phyloP scores from a whole-genome alignment of 1,284 basidiomycete species.

The Cryptococcus sp. region DNA sequence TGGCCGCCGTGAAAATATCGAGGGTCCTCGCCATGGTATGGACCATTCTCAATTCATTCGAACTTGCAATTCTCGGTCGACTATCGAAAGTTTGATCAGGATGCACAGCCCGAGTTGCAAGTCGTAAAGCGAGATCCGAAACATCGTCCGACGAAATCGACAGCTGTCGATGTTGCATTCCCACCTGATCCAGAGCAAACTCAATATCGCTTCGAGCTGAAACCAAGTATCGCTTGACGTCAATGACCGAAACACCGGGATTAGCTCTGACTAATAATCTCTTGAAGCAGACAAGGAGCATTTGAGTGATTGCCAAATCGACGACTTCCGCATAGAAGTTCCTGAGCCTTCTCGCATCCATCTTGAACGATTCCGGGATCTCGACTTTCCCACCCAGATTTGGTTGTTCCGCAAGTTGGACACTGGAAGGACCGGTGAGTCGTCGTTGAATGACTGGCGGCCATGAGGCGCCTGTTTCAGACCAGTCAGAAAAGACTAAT shows the following conservation, averaged over 20 bases:
- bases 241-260: conserved; percentile 1
- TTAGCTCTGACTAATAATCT: background rate
- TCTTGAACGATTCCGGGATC: conserved; percentile 73
- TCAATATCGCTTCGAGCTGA: conserved; percentile 7
- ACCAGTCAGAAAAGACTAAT: conserved; percentile 55
- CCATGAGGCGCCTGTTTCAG: conserved; percentile 34
- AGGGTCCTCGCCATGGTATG: background rate
- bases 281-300: conserved; percentile 73
- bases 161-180: background rate
- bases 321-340: conserved; percentile 61
- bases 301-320: conserved; percentile 70
- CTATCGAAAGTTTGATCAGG: background rate
- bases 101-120: background rate
- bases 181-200: conserved; percentile 2
- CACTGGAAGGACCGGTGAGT: conserved; percentile 20
- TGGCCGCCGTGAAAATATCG: background rate
- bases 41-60: background rate
- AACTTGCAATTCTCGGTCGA: background rate
- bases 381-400: conserved; percentile 48
- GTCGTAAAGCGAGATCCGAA: background rate
- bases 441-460: conserved; percentile 34
- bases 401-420: conserved; percentile 39
- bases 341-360: conserved; percentile 70
- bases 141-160: background rate
- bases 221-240: background rate